Evolutionary conservation across 2,329 filamentous ascomycete species (phyloP).

Genomic region (Aspergillus pseudoterreus): DNA sequence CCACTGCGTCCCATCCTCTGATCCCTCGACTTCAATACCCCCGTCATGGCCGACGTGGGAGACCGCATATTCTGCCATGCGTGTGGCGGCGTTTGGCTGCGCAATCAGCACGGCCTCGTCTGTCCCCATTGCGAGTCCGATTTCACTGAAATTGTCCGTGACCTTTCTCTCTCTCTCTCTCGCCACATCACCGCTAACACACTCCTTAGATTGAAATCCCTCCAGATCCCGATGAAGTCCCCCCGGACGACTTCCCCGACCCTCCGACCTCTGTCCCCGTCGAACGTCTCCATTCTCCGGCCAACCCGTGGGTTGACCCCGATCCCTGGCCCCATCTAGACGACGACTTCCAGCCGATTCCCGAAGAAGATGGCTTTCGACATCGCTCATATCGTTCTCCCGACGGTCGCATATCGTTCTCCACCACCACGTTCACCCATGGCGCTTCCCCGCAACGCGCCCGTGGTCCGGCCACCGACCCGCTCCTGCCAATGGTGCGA

Average conservation of each 20-base stretch:
- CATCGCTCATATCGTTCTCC: conserved; percentile 43
- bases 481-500: conserved; percentile 27
- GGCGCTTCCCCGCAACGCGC: conserved; percentile 13
- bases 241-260: conserved; percentile 8
- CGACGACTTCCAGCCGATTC: conserved; percentile 5
- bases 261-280: conserved; percentile 25
- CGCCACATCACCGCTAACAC: conserved; percentile 1
- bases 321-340: conserved; percentile 32
- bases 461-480: conserved; percentile 18
- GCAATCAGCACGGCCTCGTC: conserved; percentile 60
- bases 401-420: conserved; percentile 43
- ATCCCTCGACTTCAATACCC: neutral
- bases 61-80: conserved; percentile 84
- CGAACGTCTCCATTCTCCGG: conserved; percentile 15
- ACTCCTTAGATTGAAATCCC: conserved; percentile 30
- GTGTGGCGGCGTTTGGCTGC: conserved; percentile 78
- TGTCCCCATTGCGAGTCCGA: conserved; percentile 79
- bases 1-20: neutral
- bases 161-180: conserved; percentile 16
- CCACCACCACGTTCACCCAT: conserved; percentile 32
- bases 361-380: conserved; percentile 20
- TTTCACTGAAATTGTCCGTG: conserved; percentile 77
- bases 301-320: conserved; percentile 47
- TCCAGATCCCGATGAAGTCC: conserved; percentile 18
- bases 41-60: conserved; percentile 32